These are phyloP conservation scores for Aspergillus sp. DNA, from an alignment of 2,329 filamentous ascomycete genomes.

Conservation along the genomic window DNA sequence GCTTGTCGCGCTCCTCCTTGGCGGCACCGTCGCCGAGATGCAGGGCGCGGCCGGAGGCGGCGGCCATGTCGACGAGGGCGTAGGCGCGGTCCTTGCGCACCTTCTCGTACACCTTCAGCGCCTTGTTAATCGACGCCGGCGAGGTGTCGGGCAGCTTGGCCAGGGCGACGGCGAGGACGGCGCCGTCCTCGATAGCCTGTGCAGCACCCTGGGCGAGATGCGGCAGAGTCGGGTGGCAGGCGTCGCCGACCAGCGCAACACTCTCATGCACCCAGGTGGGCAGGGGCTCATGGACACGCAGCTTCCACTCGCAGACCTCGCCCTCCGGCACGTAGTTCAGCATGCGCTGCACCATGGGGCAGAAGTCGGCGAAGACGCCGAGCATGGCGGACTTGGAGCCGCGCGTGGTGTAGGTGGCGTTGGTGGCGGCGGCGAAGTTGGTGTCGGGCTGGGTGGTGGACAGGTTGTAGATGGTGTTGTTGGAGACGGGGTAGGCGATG, in stretches of 20 bases:
- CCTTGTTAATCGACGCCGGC: slow-evolving; percentile 50
- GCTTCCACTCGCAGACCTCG: slow-evolving; percentile 67
- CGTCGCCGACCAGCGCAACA: slow-evolving; percentile 57
- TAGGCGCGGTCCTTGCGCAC: slow-evolving; percentile 58
- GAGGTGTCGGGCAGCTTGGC: slow-evolving; percentile 47
- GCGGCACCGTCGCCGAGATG: slow-evolving; percentile 59
- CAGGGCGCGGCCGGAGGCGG: slow-evolving; percentile 53
- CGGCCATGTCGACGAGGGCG: slow-evolving; percentile 56
- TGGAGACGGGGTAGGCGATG: slow-evolving; percentile 65
- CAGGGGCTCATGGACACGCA: slow-evolving; percentile 61
- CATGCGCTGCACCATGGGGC: slow-evolving; percentile 60
- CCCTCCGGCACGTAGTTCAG: slow-evolving; percentile 61
- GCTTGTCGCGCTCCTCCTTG: slow-evolving; percentile 58
- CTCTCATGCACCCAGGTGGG: slow-evolving; percentile 59
- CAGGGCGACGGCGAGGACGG: slow-evolving; percentile 55
- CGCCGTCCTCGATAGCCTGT: slow-evolving; percentile 64
- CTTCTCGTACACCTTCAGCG: slow-evolving; percentile 56
- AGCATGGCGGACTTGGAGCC: slow-evolving; percentile 63
- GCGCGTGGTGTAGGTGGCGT: slow-evolving; percentile 63
- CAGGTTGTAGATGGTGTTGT: slow-evolving; percentile 66
- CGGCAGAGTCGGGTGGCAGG: slow-evolving; percentile 63
- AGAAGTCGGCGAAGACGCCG: slow-evolving; percentile 59
- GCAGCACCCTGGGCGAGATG: slow-evolving; percentile 65
- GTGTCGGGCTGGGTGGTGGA: slow-evolving; percentile 61
- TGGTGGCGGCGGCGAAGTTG: slow-evolving; percentile 58